Evolutionary conservation across 768 basidiomycete genomes (phyloP), one percentile per base, ranked within the genome.

Genomic region (Mrakia gelida): DNA sequence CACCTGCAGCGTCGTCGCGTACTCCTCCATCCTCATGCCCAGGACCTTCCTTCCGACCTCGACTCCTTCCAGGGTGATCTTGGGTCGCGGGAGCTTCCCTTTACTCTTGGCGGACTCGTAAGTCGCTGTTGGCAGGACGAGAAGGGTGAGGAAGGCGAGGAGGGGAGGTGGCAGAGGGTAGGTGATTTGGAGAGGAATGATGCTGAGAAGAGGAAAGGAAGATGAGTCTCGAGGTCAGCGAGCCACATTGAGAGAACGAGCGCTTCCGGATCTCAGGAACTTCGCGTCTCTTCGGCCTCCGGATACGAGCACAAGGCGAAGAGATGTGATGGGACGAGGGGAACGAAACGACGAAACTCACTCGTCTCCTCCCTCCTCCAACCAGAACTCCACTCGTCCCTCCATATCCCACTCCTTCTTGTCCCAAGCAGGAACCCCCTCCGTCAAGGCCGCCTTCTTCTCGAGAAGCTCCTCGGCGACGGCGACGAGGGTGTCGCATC

Each of bases 341-440:
- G 0, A 41, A 16, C 68, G 41, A n/a, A 38, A 73, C n/a, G 70
- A 11, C 15, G 23, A 62, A 68, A 77, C 79, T 70, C 75, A 95
- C 94, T 97, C 95, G 80, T 96, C 94, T 28, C 91, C 91, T 3
- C 91, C 92, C 82, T 91, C 88, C 80, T 97, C 94, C 18, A 98
- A 85, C 92, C 95, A 95, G 90, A 92, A 97, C 79, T 98, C 93
- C 13, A 97, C 91, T 56, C 93, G 88, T 80, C 90, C 89, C 80
- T 87, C 79, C 72, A 80, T 43, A 18, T 30, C 62, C 79, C 80
- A 76, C 18, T 63, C 74, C 34, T 80, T 75, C 26, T 70, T 52
- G 15, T 70, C 68, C 34, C 41, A 61, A 28, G 32, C 62, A 28
- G 21, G 7, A 30, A 13, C 85, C 52, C 85, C 81, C 21, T 82